Percentiles rank a stretch among this genome's conserved stretches.
Evolutionary conservation across 257 asterid species (phyloP).

Genomic region (Ajuga chamaepitys): DNA sequence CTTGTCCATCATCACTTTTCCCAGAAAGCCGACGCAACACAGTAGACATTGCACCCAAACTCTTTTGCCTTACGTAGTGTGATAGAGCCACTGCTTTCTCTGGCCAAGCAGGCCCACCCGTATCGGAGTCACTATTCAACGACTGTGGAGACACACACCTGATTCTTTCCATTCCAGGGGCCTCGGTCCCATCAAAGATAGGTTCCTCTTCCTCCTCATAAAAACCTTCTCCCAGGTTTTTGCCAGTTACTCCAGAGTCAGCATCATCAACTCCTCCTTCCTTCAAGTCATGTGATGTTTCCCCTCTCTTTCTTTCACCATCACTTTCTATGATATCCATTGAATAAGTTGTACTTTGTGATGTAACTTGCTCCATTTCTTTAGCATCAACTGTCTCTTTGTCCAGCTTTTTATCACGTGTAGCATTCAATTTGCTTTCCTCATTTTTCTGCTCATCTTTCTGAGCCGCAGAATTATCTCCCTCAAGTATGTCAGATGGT

Average conservation of each 20-base stretch:
- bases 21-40: conserved; percentile 73
- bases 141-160: conserved; percentile 29
- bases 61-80: conserved; percentile 67
- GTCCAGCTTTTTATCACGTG: conserved; percentile 16
- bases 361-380: conserved; percentile 17
- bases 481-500: conserved; percentile 3
- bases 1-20: conserved; percentile 48
- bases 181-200: conserved; percentile 66
- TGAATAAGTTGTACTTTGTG: conserved; percentile 6
- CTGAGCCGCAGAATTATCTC: neutral
- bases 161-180: conserved; percentile 39
- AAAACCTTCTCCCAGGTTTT: conserved; percentile 25
- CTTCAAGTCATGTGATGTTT: conserved; percentile 4
- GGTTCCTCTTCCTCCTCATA: conserved; percentile 56
- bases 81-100: conserved; percentile 70
- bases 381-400: conserved; percentile 21
- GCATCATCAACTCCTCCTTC: neutral
- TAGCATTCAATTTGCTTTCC: conserved; percentile 18
- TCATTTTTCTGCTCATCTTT: conserved; percentile 18
- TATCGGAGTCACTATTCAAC: conserved; percentile 30
- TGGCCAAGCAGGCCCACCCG: conserved; percentile 65
- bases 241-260: conserved; percentile 15
- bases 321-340: conserved; percentile 18
- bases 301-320: conserved; percentile 22
- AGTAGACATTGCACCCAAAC: conserved; percentile 59